Conservation (phyloP, 2,329 filamentous ascomycete genomes). For the Graphilbum fragrans region DNA sequence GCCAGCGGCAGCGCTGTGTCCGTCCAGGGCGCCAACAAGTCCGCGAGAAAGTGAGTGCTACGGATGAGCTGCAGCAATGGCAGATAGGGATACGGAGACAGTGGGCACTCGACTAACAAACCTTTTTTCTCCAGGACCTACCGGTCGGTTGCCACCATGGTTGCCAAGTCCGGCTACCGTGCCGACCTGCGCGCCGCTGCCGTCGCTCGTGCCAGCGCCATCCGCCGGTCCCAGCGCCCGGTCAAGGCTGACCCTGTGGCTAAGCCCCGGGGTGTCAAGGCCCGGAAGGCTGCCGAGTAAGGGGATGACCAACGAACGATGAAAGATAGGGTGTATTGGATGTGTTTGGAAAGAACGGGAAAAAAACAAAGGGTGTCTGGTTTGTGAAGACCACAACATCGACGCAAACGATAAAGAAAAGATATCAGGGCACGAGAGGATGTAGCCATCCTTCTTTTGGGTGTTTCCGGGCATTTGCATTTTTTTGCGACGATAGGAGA, state of each 20-base stretch:
- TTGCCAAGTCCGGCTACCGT: slow-evolving; percentile 79
- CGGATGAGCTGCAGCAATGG: not conserved
- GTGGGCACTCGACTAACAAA: not conserved
- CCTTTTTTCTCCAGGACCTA: slow-evolving; percentile 64
- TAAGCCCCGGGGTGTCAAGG: slow-evolving; percentile 73
- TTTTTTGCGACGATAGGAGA: too few relatives aligned
- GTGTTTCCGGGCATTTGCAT: not conserved
- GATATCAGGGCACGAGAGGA: not conserved
- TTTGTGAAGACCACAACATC: not conserved
- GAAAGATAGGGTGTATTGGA: too few relatives aligned
- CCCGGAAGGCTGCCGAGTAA: slow-evolving; percentile 54
- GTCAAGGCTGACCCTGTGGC: slow-evolving; percentile 62
- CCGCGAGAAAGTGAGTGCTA: slow-evolving; percentile 63
- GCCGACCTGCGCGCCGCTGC: slow-evolving; percentile 64
- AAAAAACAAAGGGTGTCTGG: too few relatives aligned
- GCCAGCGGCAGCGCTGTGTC: slow-evolving; percentile 51
- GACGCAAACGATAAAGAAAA: not conserved
- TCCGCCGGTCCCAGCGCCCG: slow-evolving; percentile 66
- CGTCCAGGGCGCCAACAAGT: slow-evolving; percentile 60
- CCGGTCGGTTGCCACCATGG: slow-evolving; percentile 71
- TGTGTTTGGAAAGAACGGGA: too few relatives aligned
- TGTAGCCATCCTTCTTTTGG: not conserved
- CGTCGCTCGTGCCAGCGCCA: slow-evolving; percentile 75
- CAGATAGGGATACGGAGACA: not conserved
- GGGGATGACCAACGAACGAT: slow-evolving; percentile 8